Conservation (phyloP, 2,329 filamentous ascomycete species). For the Stemphylium beticola region DNA sequence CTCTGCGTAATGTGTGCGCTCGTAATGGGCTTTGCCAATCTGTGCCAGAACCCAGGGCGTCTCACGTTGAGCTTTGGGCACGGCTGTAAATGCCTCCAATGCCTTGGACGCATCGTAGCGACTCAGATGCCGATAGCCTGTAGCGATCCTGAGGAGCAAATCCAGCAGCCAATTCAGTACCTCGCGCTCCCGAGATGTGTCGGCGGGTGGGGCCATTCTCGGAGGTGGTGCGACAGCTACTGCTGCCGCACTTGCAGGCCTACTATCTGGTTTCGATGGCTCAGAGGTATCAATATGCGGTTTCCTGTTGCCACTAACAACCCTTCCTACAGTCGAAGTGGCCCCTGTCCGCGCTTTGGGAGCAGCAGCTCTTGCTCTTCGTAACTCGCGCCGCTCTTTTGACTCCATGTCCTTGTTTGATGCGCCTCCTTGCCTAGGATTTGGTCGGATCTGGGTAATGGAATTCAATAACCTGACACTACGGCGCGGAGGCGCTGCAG, state of each 20-base stretch:
- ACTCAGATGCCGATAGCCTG: slow-evolving; percentile 77
- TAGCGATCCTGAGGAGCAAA: slow-evolving; percentile 79
- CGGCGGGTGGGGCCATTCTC: slow-evolving; percentile 55
- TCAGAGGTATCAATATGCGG: slow-evolving; percentile 70
- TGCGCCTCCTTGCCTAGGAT: slow-evolving; percentile 65
- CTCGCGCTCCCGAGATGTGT: slow-evolving; percentile 73
- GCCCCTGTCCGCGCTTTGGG: slow-evolving; percentile 69
- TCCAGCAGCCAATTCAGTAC: slow-evolving; percentile 79
- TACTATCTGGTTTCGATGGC: slow-evolving; percentile 67
- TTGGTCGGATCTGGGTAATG: slow-evolving; percentile 66
- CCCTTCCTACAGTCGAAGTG: slow-evolving; percentile 76
- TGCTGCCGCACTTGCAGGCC: slow-evolving; percentile 45
- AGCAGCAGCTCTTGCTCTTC: slow-evolving; percentile 80
- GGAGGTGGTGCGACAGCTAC: slow-evolving; percentile 27
- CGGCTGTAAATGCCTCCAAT: slow-evolving; percentile 71
- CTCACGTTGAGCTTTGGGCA: slow-evolving; percentile 79
- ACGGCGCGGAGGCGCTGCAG: slow-evolving; percentile 52
- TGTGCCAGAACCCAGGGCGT: slow-evolving; percentile 93
- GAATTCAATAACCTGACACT: slow-evolving; percentile 52
- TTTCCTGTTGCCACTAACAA: slow-evolving; percentile 90
- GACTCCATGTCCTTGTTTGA: slow-evolving; percentile 60
- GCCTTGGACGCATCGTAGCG: slow-evolving; percentile 82
- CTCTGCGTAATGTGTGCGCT: slow-evolving; percentile 83
- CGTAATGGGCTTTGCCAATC: slow-evolving; percentile 88
- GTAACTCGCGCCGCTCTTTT: slow-evolving; percentile 74